Evolutionary conservation across 176 grass and related monocot species (phyloP).

Genomic region (Cenchrus purpureus): DNA sequence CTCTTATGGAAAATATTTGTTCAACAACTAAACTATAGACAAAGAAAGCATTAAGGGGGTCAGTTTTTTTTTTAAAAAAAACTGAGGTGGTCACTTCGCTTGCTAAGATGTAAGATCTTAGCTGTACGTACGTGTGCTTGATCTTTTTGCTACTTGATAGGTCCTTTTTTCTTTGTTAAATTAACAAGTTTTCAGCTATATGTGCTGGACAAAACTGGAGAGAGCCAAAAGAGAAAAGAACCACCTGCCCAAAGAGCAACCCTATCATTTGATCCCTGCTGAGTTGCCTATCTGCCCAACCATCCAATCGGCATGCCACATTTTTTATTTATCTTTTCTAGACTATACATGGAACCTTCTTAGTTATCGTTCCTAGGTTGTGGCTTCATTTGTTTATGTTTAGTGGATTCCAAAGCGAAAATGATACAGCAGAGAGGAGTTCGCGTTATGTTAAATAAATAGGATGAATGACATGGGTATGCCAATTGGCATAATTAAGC

Average conservation of each 20-base stretch:
- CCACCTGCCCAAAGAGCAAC: conserved; percentile 11
- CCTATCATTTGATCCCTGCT: conserved; percentile 32
- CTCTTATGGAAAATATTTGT: background rate
- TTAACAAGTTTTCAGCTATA: background rate
- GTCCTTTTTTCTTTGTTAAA: background rate
- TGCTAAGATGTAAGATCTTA: background rate
- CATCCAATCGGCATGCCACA: conserved; percentile 32
- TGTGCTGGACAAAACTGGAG: background rate
- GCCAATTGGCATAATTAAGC: conserved; percentile 24
- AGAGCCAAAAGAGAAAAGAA: background rate
- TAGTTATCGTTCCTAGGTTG: conserved; percentile 41
- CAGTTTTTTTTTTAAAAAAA: no score
- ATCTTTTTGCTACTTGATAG: no score
- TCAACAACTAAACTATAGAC: background rate
- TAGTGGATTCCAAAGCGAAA: conserved; percentile 42
- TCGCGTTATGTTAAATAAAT: conserved; percentile 4
- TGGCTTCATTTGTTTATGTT: conserved; percentile 33
- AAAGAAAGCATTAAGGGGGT: background rate
- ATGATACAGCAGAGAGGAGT: conserved; percentile 45
- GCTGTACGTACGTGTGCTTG: no score
- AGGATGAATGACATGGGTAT: background rate
- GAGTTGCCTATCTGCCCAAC: conserved; percentile 32
- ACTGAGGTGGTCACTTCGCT: background rate
- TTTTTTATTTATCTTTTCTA: conserved; percentile 7
- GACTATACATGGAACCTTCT: conserved; percentile 9